Percentiles rank a stretch among this genome's conserved stretches.
Evolutionary conservation across 2,329 filamentous ascomycete species (phyloP).

Genomic region (Calonectria fujianensis): DNA sequence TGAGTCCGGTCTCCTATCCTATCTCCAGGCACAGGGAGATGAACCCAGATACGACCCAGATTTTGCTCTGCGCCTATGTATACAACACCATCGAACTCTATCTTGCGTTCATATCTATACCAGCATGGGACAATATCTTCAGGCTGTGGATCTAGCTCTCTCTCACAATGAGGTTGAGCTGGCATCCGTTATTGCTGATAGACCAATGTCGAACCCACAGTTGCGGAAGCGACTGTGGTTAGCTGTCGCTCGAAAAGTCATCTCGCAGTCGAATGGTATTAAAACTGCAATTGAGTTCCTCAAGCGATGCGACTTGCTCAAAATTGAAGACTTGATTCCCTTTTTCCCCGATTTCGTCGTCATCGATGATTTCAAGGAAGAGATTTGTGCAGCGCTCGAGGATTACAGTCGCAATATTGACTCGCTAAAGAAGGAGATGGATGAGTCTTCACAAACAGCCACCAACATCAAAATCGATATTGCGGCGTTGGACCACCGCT

Average conservation of each 20-base stretch:
- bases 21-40: conserved; percentile 92
- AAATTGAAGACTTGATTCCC: conserved; percentile 96
- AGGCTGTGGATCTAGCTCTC: conserved; percentile 93
- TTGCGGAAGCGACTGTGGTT: conserved; percentile 97
- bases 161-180: conserved; percentile 93
- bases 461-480: conserved; percentile 94
- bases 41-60: conserved; percentile 94
- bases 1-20: conserved; percentile 89
- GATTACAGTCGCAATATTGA: conserved; percentile 96
- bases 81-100: conserved; percentile 93
- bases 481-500: conserved; percentile 87
- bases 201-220: conserved; percentile 84
- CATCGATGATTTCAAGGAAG: conserved; percentile 99
- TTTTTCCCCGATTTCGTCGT: conserved; percentile 99
- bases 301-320: conserved; percentile 90
- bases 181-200: conserved; percentile 90
- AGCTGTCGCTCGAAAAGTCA: conserved; percentile 94
- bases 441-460: conserved; percentile 91
- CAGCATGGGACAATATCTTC: conserved; percentile 94
- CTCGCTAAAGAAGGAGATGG: conserved; percentile 92
- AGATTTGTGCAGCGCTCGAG: conserved; percentile 95
- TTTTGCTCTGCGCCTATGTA: conserved; percentile 95
- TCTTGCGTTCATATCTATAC: conserved; percentile 98
- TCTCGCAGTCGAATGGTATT: conserved; percentile 89
- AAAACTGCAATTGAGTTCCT: conserved; percentile 96